Conservation (phyloP, 257 asterid species). For the Solanum stenotomum region DNA sequence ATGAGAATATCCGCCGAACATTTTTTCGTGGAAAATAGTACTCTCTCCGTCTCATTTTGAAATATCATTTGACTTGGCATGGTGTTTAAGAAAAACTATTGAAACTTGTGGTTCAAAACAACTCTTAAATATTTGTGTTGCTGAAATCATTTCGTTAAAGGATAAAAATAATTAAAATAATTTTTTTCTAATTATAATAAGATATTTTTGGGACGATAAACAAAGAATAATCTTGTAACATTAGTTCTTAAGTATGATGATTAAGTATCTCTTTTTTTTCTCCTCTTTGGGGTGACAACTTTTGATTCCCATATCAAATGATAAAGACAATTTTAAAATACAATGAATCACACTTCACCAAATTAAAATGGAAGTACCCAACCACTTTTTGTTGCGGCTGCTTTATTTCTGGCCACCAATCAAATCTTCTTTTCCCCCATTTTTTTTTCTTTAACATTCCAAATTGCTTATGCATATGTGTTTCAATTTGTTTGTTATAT, state of each 20-base stretch:
- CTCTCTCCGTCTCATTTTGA: neutral
- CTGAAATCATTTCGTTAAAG: too few relatives aligned
- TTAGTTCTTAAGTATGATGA: slow-evolving; percentile 19
- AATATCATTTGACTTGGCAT: too few relatives aligned
- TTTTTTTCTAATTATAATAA: too few relatives aligned
- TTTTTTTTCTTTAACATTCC: neutral
- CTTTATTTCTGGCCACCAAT: slow-evolving; percentile 13
- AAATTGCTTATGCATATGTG: too few relatives aligned
- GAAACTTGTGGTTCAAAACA: too few relatives aligned
- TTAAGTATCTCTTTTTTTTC: neutral
- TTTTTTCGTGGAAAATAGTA: neutral
- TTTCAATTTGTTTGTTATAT: too few relatives aligned
- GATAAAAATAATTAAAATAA: too few relatives aligned
- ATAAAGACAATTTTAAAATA: slow-evolving; percentile 20
- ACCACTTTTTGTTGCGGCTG: neutral
- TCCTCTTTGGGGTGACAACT: slow-evolving; percentile 25
- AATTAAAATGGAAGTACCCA: neutral
- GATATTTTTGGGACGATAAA: too few relatives aligned
- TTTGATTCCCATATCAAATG: slow-evolving; percentile 20
- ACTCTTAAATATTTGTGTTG: neutral
- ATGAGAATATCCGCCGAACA: neutral
- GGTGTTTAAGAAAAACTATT: too few relatives aligned
- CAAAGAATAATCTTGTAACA: neutral
- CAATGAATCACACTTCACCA: slow-evolving; percentile 3
- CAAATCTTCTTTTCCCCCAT: neutral